phyloP scores from a whole-genome alignment of 202 grass and related monocot species.

The Zizania palustris region DNA sequence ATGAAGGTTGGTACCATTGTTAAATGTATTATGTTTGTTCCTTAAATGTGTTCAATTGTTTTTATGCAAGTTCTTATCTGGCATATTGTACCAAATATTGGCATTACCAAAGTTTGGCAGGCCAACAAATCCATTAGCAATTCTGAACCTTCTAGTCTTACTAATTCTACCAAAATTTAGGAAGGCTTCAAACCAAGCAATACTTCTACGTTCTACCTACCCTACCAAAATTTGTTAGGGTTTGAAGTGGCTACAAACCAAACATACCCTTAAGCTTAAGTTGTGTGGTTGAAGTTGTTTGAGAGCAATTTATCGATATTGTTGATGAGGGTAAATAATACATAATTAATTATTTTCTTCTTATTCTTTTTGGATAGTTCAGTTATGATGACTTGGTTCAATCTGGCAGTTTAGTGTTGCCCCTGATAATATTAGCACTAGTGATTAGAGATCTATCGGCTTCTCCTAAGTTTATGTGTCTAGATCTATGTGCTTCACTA shows the following conservation, averaged over 20 bases:
- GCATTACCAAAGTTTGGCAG: no score
- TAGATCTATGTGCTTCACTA: background rate
- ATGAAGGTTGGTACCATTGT: constrained; percentile 55
- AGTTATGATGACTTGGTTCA: constrained; percentile 7
- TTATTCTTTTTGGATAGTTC: constrained; percentile 2
- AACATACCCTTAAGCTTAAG: background rate
- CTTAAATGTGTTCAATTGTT: constrained; percentile 1
- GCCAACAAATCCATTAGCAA: no score
- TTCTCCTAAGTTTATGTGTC: background rate
- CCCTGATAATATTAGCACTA: background rate
- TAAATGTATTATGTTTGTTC: constrained; percentile 25
- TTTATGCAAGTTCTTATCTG: background rate
- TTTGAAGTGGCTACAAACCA: no score
- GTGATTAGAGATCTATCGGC: background rate
- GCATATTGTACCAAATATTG: background rate
- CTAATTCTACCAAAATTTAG: no score
- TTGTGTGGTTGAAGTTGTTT: constrained; percentile 24
- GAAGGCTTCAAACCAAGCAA: no score
- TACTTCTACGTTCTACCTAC: no score
- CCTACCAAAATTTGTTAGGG: no score
- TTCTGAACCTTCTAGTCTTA: no score
- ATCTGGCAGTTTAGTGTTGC: background rate
- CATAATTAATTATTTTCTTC: background rate
- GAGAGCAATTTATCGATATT: constrained; percentile 11
- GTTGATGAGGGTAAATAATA: background rate